Evolutionary conservation across 2,329 filamentous ascomycete species (phyloP).

Genomic region (Beauveria sp.): DNA sequence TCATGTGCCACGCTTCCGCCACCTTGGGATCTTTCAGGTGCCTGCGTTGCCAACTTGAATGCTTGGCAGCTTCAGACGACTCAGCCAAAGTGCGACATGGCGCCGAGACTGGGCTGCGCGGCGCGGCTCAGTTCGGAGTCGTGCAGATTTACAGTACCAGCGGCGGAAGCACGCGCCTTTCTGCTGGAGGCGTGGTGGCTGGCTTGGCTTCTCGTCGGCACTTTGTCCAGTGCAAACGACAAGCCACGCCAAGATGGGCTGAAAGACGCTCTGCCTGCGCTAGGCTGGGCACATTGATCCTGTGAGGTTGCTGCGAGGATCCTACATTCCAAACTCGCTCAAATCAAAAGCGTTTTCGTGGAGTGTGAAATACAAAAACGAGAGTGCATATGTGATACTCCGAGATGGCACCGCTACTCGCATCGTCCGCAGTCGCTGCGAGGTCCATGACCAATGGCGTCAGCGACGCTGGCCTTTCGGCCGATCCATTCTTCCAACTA

Average conservation of each 20-base stretch:
- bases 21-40: no score
- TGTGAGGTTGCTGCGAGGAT: not conserved
- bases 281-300: not conserved
- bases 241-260: not conserved
- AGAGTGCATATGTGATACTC: not conserved
- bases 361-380: not conserved
- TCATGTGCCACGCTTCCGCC: no score
- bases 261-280: not conserved
- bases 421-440: not conserved
- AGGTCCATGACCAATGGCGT: not conserved
- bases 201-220: not conserved
- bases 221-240: not conserved
- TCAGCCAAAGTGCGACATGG: not conserved
- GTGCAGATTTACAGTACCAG: not conserved
- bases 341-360: not conserved
- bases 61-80: no score
- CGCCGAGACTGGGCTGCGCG: not conserved
- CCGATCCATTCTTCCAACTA: constrained; percentile 2
- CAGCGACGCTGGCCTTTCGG: not conserved
- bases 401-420: not conserved
- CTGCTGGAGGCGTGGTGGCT: not conserved
- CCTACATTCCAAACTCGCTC: not conserved
- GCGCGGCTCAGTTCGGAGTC: not conserved
- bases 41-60: no score
- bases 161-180: not conserved